phyloP scores from a whole-genome alignment of 2,329 filamentous ascomycete species.

The Parastagonospora avenae region DNA sequence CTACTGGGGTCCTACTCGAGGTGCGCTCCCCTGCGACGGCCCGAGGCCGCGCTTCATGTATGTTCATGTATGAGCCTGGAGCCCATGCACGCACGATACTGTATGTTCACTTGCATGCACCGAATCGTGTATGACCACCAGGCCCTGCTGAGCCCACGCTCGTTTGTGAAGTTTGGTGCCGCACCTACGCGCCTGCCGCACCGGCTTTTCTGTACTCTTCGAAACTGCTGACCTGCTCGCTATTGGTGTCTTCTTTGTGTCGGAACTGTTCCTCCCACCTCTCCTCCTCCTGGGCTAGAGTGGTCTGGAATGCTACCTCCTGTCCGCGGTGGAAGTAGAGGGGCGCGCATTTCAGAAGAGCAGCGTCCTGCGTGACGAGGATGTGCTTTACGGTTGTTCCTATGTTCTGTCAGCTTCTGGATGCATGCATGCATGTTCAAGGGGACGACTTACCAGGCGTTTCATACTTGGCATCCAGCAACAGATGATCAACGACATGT shows the following conservation, averaged over 20 bases:
- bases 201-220: constrained; percentile 55
- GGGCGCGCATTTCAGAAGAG: constrained; percentile 48
- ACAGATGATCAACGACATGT: constrained; percentile 55
- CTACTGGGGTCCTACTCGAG: not conserved
- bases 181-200: constrained; percentile 29
- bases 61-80: not conserved
- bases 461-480: constrained; percentile 55
- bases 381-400: constrained; percentile 53
- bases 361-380: constrained; percentile 53
- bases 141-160: not conserved
- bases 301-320: constrained; percentile 45
- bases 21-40: constrained; percentile 12
- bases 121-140: not conserved
- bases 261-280: constrained; percentile 50
- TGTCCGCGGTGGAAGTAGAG: constrained; percentile 53
- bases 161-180: not conserved
- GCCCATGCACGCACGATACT: constrained; percentile 3
- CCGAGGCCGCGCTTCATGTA: constrained; percentile 14
- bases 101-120: not conserved
- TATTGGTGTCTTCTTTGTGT: constrained; percentile 29
- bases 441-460: constrained; percentile 45
- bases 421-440: not conserved
- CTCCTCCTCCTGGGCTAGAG: constrained; percentile 53
- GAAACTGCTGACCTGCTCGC: constrained; percentile 44
- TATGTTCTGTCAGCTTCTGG: constrained; percentile 13